These are phyloP conservation scores for Solanum clarkiae DNA, from an alignment of 257 asterid species.

Conservation along the genomic window DNA sequence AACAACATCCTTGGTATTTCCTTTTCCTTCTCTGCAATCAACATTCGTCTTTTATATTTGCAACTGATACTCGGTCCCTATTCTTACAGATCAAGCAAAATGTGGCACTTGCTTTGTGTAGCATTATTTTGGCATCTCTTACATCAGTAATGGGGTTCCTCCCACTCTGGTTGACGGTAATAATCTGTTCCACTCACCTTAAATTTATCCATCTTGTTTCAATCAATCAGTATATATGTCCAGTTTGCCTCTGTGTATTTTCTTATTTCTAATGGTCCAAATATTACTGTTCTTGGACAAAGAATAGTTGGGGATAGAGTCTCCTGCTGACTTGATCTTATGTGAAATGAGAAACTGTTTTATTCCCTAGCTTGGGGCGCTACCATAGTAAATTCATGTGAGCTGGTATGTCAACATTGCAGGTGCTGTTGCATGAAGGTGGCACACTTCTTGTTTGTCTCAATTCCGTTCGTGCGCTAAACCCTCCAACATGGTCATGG, in stretches of 20 bases:
- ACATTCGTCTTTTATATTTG: neutral
- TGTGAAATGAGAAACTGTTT: neutral
- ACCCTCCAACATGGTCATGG: constrained; percentile 75
- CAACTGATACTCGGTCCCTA: neutral
- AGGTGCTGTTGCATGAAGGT: constrained; percentile 97
- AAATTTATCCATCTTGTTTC: neutral
- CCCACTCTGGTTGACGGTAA: constrained; percentile 92
- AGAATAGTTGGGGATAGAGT: neutral
- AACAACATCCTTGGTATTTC: constrained; percentile 75
- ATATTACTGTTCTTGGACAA: neutral
- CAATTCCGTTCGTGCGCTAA: constrained; percentile 86
- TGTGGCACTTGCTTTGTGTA: constrained; percentile 77
- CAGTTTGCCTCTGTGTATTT: neutral
- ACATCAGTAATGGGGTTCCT: constrained; percentile 82
- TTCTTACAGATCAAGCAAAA: constrained; percentile 73
- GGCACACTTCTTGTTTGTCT: constrained; percentile 91
- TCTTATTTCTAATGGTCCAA: neutral
- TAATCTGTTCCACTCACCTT: constrained; percentile 1
- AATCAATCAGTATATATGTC: neutral
- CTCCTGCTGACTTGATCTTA: neutral
- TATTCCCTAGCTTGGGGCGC: neutral
- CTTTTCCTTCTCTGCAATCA: neutral
- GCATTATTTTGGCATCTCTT: constrained; percentile 88
- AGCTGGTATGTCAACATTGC: constrained; percentile 5
- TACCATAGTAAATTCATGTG: neutral